Conservation (phyloP, 1,284 basidiomycete species). For the Austropuccinia psidii region DNA sequence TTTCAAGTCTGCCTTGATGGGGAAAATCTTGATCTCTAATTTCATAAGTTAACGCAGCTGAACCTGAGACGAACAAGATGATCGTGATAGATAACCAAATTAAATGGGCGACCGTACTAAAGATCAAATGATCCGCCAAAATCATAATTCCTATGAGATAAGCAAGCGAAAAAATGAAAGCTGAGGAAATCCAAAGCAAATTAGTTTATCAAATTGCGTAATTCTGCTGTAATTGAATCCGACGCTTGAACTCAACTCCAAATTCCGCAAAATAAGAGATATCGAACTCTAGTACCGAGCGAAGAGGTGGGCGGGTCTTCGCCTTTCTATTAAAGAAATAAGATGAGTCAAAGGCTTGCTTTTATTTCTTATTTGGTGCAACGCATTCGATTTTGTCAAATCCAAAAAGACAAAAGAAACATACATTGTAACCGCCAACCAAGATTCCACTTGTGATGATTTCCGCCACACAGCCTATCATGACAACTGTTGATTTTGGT, state of each 20-base stretch:
- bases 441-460: constrained; percentile 33
- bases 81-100: constrained; percentile 17
- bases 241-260: constrained; percentile 28
- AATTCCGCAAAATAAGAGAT: constrained; percentile 27
- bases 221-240: not conserved
- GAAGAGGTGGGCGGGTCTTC: not conserved
- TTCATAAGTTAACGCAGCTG: constrained; percentile 19
- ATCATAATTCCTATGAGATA: not conserved
- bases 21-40: not conserved
- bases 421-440: constrained; percentile 21
- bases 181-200: not conserved
- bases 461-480: constrained; percentile 12
- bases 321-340: not conserved
- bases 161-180: not conserved
- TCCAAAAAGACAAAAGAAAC: not conserved
- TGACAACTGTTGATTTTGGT: constrained; percentile 23
- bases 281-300: not conserved
- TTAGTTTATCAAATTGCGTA: not conserved
- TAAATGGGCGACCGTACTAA: constrained; percentile 16
- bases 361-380: too few relatives aligned
- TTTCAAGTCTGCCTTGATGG: constrained; percentile 25
- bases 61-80: constrained; percentile 20
- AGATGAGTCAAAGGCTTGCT: too few relatives aligned
- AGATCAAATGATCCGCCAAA: constrained; percentile 8
- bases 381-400: not conserved